Percentiles rank a stretch among this genome's conserved stretches.
Evolutionary conservation across 306 rosid genomes (phyloP).

Genomic region (Oemleria cerasiformis): DNA sequence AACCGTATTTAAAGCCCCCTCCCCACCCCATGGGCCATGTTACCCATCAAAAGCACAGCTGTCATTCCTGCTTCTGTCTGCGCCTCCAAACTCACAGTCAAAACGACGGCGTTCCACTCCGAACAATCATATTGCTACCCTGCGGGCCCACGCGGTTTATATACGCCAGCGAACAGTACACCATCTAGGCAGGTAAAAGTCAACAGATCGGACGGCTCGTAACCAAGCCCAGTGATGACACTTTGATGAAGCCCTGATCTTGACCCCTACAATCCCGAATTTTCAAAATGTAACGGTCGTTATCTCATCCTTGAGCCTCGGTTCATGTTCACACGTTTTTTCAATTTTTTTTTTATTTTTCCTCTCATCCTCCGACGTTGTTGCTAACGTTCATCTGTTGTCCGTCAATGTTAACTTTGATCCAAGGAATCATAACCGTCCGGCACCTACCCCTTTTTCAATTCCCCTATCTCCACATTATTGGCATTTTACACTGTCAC

Average conservation of each 20-base stretch:
- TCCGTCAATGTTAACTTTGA: too few relatives aligned
- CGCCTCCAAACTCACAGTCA: too few relatives aligned
- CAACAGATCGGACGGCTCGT: background rate
- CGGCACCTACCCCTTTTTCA: background rate
- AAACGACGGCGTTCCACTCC: background rate
- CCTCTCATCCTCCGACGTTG: background rate
- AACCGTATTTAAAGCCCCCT: background rate
- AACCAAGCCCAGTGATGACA: too few relatives aligned
- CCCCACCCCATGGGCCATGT: too few relatives aligned
- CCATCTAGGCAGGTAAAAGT: background rate
- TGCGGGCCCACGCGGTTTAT: background rate
- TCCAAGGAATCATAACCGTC: constrained; percentile 13
- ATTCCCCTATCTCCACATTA: background rate
- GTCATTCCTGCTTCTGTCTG: background rate
- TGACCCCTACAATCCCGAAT: background rate
- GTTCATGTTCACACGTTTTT: background rate
- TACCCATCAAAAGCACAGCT: background rate
- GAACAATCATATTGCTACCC: background rate
- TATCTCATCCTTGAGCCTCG: background rate
- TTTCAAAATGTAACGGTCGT: background rate
- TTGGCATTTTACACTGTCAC: constrained; percentile 3
- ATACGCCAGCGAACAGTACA: background rate
- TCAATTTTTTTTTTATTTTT: background rate
- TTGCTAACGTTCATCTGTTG: too few relatives aligned
- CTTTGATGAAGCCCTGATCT: background rate